Percentiles rank a stretch among this genome's conserved stretches.
phyloP scores from a whole-genome alignment of 805 yeast species.

The Candida corydali region DNA sequence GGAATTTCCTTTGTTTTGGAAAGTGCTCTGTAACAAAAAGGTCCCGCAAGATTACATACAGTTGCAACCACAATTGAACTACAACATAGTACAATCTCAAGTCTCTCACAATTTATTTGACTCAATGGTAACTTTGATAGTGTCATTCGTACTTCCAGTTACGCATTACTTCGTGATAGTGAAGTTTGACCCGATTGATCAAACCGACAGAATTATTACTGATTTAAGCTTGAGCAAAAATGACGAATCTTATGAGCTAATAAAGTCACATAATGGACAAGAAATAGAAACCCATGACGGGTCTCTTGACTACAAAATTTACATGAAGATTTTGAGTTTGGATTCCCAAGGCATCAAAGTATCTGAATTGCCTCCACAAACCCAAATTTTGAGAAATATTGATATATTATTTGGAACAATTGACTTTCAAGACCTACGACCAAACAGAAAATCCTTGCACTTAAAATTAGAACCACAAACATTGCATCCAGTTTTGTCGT shows the following conservation, averaged over 20 bases:
- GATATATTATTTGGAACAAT: conserved; percentile 26
- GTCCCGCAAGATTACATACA: conserved; percentile 8
- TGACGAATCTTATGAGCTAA: conserved; percentile 5
- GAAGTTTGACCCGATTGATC: conserved; percentile 1
- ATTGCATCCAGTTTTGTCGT: conserved; percentile 11
- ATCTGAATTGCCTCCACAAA: not conserved
- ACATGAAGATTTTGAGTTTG: not conserved
- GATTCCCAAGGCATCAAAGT: not conserved
- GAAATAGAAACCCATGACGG: not conserved
- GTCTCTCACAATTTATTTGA: too few relatives aligned
- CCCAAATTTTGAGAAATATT: conserved; percentile 18
- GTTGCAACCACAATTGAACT: conserved; percentile 9
- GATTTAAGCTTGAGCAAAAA: conserved; percentile 7
- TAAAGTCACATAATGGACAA: not conserved
- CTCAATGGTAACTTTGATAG: not conserved
- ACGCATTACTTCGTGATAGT: conserved; percentile 5
- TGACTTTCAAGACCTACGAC: conserved; percentile 26
- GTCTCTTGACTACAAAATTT: not conserved
- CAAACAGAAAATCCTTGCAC: conserved; percentile 14
- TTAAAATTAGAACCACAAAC: conserved; percentile 3
- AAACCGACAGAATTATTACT: conserved; percentile 5
- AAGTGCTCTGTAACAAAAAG: not conserved
- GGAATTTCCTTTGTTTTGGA: not conserved
- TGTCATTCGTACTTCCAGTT: not conserved
- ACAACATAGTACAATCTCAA: not conserved